Evolutionary conservation across 768 basidiomycete genomes (phyloP).

Genomic region (Leccinum variicolor): DNA sequence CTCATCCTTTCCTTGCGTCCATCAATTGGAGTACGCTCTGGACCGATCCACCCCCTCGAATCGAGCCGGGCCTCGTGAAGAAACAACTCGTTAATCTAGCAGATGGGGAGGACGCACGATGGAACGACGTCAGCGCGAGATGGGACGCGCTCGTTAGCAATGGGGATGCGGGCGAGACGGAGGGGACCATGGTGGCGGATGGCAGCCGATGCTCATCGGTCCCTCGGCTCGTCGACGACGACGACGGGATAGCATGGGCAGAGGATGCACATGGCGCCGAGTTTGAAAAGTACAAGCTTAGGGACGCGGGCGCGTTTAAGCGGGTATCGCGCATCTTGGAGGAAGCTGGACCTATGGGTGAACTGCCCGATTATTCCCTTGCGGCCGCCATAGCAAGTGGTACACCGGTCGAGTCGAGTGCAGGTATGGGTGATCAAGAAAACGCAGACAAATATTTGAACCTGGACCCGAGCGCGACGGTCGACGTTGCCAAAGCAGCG

Average conservation of each 20-base stretch:
- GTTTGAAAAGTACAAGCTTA: slow-evolving; percentile 25
- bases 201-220: neutral
- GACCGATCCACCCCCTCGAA: slow-evolving; percentile 55
- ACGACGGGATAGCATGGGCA: slow-evolving; percentile 53
- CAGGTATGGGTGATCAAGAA: neutral
- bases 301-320: slow-evolving; percentile 5
- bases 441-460: neutral
- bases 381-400: neutral
- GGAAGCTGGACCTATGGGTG: slow-evolving; percentile 45
- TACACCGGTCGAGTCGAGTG: neutral
- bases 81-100: slow-evolving; percentile 25
- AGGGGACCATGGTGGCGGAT: slow-evolving; percentile 5
- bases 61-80: slow-evolving; percentile 57
- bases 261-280: slow-evolving; percentile 40
- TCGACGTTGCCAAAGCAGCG: neutral
- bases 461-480: neutral
- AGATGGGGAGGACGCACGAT: slow-evolving; percentile 33
- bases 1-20: slow-evolving; percentile 58
- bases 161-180: slow-evolving; percentile 20
- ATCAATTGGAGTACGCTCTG: slow-evolving; percentile 65
- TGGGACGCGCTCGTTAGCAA: slow-evolving; percentile 48
- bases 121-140: slow-evolving; percentile 51
- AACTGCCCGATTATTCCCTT: slow-evolving; percentile 33
- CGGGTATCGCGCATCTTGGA: slow-evolving; percentile 27
- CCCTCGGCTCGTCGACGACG: neutral